A percentile compares a stretch with the other conserved stretches of the same genome.
Conservation (phyloP, 2,329 filamentous ascomycete genomes). For the Cercospora brassicicola region DNA sequence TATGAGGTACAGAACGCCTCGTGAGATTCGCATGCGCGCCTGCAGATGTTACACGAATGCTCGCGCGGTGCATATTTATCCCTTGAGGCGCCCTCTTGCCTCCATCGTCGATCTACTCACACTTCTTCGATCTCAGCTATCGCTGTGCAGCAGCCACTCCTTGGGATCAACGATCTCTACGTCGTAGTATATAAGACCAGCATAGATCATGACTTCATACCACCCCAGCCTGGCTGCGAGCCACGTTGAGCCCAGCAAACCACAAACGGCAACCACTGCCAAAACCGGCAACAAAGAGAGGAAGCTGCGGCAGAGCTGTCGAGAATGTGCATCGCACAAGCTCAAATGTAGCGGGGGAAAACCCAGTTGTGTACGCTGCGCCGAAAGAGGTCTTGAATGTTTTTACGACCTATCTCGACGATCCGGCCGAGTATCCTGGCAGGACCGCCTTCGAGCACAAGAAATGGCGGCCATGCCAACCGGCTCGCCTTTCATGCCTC, state of each 20-base stretch:
- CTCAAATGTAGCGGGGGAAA: not conserved
- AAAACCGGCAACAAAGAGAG: not conserved
- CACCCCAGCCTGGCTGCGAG: not conserved
- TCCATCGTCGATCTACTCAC: not conserved
- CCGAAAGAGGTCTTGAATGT: not conserved
- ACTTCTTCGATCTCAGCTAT: not conserved
- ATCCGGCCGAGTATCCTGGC: not conserved
- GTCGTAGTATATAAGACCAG: not conserved
- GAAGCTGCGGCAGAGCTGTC: not conserved
- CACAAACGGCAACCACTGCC: not conserved
- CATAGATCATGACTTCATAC: not conserved
- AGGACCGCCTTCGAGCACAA: not conserved
- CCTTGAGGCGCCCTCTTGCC: not conserved
- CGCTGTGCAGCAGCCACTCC: not conserved
- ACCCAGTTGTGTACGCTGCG: not conserved
- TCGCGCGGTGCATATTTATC: not conserved
- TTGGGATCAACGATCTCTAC: not conserved
- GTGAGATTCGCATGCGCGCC: not conserved
- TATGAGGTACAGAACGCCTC: not conserved
- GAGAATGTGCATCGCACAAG: not conserved
- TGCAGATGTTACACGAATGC: not conserved
- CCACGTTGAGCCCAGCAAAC: not conserved
- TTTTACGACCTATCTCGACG: not conserved
- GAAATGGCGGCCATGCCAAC: not conserved
- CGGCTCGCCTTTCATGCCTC: not conserved